Evolutionary conservation across 73 alveolate species (phyloP).

Genomic region (Blepharisma japonicum): DNA sequence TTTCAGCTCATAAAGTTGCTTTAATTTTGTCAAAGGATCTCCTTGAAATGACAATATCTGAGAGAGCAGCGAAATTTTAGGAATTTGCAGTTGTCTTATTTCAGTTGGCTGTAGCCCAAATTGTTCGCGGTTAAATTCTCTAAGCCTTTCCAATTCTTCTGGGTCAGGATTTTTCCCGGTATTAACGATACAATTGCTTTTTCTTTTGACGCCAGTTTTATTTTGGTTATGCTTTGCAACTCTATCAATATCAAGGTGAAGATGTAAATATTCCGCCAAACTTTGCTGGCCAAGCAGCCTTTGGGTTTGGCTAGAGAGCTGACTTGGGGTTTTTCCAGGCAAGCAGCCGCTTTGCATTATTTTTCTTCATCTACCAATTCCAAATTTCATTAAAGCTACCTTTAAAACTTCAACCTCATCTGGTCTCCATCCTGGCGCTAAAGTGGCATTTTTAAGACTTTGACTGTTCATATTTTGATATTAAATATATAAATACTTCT

Average conservation of each 20-base stretch:
- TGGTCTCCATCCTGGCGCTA: conserved; percentile 83
- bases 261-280: conserved; percentile 78
- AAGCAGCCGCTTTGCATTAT: conserved; percentile 70
- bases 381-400: conserved; percentile 65
- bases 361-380: conserved; percentile 79
- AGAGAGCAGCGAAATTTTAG: conserved; percentile 13
- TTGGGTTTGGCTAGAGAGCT: conserved; percentile 67
- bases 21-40: conserved; percentile 9
- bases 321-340: conserved; percentile 75
- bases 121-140: conserved; percentile 7
- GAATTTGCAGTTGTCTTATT: not conserved
- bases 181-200: conserved; percentile 72
- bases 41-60: conserved; percentile 24
- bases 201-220: conserved; percentile 60
- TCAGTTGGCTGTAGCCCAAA: not conserved
- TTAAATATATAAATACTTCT: too few species aligned
- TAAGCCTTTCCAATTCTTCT: conserved; percentile 39
- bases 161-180: conserved; percentile 70
- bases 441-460: conserved; percentile 64
- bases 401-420: conserved; percentile 74
- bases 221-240: conserved; percentile 57
- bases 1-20: not conserved
- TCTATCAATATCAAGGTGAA: conserved; percentile 58
- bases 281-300: conserved; percentile 73
- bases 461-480: conserved; percentile 29